A percentile compares a stretch with the other conserved stretches of the same genome.
phyloP scores from a whole-genome alignment of 352 stramenopile species.

The Phytophthora citricola region DNA sequence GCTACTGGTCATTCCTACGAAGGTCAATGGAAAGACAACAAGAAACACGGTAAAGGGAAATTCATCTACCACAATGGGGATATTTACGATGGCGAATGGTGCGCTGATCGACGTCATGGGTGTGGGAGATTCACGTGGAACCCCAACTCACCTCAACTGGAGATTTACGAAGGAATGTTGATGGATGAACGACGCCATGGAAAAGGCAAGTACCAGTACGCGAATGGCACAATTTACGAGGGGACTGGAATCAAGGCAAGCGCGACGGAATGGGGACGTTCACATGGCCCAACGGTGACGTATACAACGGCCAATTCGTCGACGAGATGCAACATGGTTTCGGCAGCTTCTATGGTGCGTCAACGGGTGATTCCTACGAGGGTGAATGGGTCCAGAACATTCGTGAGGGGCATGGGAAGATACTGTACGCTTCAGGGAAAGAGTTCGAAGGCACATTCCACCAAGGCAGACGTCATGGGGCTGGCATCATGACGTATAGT shows the following conservation, averaged over 20 bases:
- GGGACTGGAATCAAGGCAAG: slow-evolving; percentile 70
- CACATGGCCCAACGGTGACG: slow-evolving; percentile 85
- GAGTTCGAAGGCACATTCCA: slow-evolving; percentile 88
- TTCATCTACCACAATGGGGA: slow-evolving; percentile 89
- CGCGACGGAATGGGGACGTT: slow-evolving; percentile 84
- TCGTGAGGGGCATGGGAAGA: slow-evolving; percentile 74
- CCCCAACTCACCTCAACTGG: slow-evolving; percentile 56
- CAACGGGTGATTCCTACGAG: slow-evolving; percentile 63
- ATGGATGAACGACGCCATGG: slow-evolving; percentile 70
- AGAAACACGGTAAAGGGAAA: slow-evolving; percentile 78
- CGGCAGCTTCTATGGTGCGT: slow-evolving; percentile 69
- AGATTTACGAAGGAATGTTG: slow-evolving; percentile 86
- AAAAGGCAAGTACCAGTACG: slow-evolving; percentile 63
- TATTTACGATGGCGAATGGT: slow-evolving; percentile 80
- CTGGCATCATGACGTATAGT: slow-evolving; percentile 79
- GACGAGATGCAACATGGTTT: slow-evolving; percentile 83
- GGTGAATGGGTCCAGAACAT: slow-evolving; percentile 88
- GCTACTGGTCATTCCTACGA: slow-evolving; percentile 72
- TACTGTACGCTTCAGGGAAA: slow-evolving; percentile 84
- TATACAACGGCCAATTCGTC: slow-evolving; percentile 84
- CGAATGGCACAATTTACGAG: slow-evolving; percentile 63
- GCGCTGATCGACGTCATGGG: slow-evolving; percentile 61
- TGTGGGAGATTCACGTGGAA: slow-evolving; percentile 68
- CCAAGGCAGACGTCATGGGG: slow-evolving; percentile 74
- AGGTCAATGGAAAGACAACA: slow-evolving; percentile 69